These are phyloP conservation scores for Artemisia tridentata DNA, from an alignment of 129 eudicot species.

Conservation along the genomic window DNA sequence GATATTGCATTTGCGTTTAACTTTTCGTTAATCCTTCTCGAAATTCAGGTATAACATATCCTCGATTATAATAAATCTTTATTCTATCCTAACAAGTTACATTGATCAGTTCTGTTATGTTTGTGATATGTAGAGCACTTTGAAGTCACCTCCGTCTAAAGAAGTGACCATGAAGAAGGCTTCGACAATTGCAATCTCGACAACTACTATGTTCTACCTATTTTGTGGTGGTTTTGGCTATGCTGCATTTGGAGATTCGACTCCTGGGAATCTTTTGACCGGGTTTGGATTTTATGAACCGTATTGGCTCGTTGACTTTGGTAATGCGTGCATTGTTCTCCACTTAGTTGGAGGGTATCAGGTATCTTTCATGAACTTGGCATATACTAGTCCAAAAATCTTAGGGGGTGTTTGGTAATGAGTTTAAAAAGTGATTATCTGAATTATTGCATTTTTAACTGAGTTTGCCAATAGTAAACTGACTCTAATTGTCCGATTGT, in stretches of 20 bases:
- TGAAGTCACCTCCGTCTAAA: conserved; percentile 68
- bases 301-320: conserved; percentile 80
- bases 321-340: conserved; percentile 71
- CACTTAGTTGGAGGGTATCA: conserved; percentile 89
- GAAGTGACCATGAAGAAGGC: conserved; percentile 68
- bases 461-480: no score
- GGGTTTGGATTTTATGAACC: conserved; percentile 96
- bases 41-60: conserved; percentile 59
- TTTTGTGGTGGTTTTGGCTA: conserved; percentile 81
- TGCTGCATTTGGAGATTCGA: conserved; percentile 73
- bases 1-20: conserved; percentile 77
- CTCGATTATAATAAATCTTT: background rate
- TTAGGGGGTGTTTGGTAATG: background rate
- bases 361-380: conserved; percentile 35
- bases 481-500: no score
- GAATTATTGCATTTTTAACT: no score
- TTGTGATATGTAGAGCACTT: conserved; percentile 48
- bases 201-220: conserved; percentile 64
- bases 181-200: conserved; percentile 40
- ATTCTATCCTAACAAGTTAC: background rate
- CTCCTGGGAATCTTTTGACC: conserved; percentile 87
- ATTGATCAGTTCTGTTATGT: background rate
- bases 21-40: conserved; percentile 59
- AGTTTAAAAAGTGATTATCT: background rate
- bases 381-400: conserved; percentile 3